A percentile compares a stretch with the other conserved stretches of the same genome.
phyloP scores from a whole-genome alignment of 768 basidiomycete genomes.

The Gloeopeniophorella convolvens region DNA sequence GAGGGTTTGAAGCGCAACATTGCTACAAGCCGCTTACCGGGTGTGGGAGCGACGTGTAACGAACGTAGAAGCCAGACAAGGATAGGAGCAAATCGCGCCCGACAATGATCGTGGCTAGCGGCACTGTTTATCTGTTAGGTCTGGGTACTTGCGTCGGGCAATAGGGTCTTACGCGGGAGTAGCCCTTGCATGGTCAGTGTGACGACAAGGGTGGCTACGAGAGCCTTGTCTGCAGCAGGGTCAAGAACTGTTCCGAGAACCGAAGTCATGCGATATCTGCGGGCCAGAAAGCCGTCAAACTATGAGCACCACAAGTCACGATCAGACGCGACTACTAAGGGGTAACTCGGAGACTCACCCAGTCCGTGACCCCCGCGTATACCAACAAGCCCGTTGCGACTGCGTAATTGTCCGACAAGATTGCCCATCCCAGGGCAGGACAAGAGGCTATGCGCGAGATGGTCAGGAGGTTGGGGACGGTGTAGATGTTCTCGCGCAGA shows the following conservation, averaged over 20 bases:
- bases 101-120: conserved; percentile 78
- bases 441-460: conserved; percentile 82
- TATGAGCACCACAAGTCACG: conserved; percentile 29
- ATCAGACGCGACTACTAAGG: background rate
- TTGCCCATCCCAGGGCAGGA: conserved; percentile 87
- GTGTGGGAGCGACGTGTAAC: conserved; percentile 80
- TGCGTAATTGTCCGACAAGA: conserved; percentile 72
- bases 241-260: conserved; percentile 96
- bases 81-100: conserved; percentile 85
- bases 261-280: conserved; percentile 77
- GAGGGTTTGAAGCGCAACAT: conserved; percentile 7
- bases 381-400: conserved; percentile 79
- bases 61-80: conserved; percentile 87
- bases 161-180: conserved; percentile 58
- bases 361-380: conserved; percentile 89
- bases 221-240: conserved; percentile 92
- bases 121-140: conserved; percentile 44
- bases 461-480: conserved; percentile 87
- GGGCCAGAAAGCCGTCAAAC: conserved; percentile 89
- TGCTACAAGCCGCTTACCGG: conserved; percentile 54
- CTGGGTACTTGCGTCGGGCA: background rate
- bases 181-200: conserved; percentile 79
- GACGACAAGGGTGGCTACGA: conserved; percentile 91
- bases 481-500: conserved; percentile 87
- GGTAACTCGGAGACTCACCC: conserved; percentile 39